Evolutionary conservation across 192 early-diverging fungal genomes (phyloP).

Genomic region (Endogone sp.): DNA sequence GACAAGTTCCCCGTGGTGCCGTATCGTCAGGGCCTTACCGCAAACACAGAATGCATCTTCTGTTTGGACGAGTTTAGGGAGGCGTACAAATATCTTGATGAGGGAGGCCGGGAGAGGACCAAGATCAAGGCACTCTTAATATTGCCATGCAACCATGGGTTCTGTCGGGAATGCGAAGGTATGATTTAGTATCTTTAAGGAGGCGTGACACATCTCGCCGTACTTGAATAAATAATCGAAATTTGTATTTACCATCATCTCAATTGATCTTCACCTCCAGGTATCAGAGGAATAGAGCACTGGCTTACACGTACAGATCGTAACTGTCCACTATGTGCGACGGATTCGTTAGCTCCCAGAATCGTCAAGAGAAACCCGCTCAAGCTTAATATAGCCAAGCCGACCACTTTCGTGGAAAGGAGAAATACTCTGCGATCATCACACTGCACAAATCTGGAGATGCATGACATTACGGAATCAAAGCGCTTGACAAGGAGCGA

Average conservation of each 20-base stretch:
- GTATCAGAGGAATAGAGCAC: not conserved
- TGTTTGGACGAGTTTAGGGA: not conserved
- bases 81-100: not conserved
- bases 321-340: not conserved
- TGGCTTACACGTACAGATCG: not conserved
- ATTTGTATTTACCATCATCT: no score
- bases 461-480: not conserved
- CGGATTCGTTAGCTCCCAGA: not conserved
- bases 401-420: not conserved
- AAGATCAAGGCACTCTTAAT: not conserved
- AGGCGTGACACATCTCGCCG: no score
- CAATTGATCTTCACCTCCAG: no score
- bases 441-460: not conserved
- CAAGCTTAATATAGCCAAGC: not conserved
- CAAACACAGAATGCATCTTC: not conserved
- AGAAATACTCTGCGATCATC: not conserved
- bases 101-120: not conserved
- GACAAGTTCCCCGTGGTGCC: not conserved
- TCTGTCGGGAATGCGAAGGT: not conserved
- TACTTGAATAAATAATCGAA: no score
- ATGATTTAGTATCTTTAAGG: not conserved
- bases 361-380: not conserved
- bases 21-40: not conserved
- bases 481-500: not conserved
- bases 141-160: not conserved